Evolutionary conservation across 2,329 filamentous ascomycete species (phyloP).

Genomic region (Epichloe brachyelytri): DNA sequence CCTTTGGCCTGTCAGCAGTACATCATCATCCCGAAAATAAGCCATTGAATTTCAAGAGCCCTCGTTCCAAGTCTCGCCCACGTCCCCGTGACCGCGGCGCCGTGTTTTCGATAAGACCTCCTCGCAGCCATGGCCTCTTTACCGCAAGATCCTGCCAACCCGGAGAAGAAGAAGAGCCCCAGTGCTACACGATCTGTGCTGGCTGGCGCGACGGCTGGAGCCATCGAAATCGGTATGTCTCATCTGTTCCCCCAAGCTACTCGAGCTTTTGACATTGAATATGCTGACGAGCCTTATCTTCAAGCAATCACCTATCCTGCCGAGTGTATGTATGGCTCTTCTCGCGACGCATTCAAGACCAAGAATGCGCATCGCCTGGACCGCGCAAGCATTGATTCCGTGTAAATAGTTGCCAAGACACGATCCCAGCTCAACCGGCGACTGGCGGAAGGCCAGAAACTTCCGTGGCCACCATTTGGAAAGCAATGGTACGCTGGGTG

Average conservation of each 20-base stretch:
- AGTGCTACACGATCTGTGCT: slow-evolving; percentile 81
- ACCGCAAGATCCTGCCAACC: slow-evolving; percentile 11
- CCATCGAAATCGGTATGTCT: slow-evolving; percentile 72
- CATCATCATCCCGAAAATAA: background rate
- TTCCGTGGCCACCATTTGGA: slow-evolving; percentile 91
- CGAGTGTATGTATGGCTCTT: slow-evolving; percentile 51
- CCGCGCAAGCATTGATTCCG: slow-evolving; percentile 1
- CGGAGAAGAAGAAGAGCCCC: slow-evolving; percentile 38
- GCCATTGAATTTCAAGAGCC: background rate
- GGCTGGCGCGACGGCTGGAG: slow-evolving; percentile 85
- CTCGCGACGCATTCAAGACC: background rate
- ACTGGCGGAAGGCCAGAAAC: slow-evolving; percentile 68
- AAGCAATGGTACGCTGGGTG: slow-evolving; percentile 95
- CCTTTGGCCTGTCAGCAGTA: background rate
- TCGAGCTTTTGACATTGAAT: background rate
- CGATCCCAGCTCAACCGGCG: slow-evolving; percentile 83
- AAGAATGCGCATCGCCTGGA: background rate
- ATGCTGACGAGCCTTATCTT: background rate
- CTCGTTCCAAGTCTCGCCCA: background rate
- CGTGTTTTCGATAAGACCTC: no score
- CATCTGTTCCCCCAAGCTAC: background rate
- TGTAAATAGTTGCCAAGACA: slow-evolving; percentile 69
- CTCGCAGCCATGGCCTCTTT: slow-evolving; percentile 17
- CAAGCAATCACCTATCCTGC: slow-evolving; percentile 80
- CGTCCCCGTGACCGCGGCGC: background rate